Evolutionary conservation across 2,329 filamentous ascomycete species (phyloP).

Genomic region (Cyanodermella asteris): DNA sequence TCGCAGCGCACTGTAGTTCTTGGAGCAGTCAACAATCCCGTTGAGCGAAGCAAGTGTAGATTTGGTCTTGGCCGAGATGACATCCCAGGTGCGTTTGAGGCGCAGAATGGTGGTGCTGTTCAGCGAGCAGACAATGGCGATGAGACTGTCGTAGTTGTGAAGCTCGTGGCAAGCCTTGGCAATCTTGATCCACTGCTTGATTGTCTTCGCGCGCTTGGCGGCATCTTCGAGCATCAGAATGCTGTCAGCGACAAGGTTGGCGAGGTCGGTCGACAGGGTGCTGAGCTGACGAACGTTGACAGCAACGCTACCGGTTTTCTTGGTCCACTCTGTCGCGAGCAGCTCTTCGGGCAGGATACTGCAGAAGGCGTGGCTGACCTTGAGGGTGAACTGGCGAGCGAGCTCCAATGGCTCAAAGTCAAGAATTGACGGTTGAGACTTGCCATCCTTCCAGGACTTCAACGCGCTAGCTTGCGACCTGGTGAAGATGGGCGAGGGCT

Average conservation of each 20-base stretch:
- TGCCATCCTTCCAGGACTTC: constrained; percentile 51
- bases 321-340: constrained; percentile 81
- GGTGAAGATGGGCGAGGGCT: constrained; percentile 47
- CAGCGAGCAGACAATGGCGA: constrained; percentile 89
- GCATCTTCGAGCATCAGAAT: constrained; percentile 74
- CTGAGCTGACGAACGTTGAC: constrained; percentile 91
- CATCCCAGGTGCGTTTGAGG: constrained; percentile 78
- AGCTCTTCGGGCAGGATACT: constrained; percentile 82
- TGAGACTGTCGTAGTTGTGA: constrained; percentile 87
- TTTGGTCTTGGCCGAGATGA: constrained; percentile 65
- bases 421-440: constrained; percentile 48
- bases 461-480: constrained; percentile 58
- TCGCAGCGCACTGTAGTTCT: constrained; percentile 76
- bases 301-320: constrained; percentile 56
- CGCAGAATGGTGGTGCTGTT: constrained; percentile 82
- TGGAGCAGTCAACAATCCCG: constrained; percentile 66
- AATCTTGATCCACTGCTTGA: constrained; percentile 98
- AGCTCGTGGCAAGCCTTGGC: constrained; percentile 68
- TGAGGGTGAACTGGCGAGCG: constrained; percentile 77
- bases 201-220: constrained; percentile 72
- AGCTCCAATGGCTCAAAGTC: constrained; percentile 86
- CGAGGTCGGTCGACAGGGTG: constrained; percentile 71
- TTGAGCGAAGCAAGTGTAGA: constrained; percentile 57
- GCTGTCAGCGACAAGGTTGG: constrained; percentile 79
- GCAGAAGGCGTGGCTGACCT: constrained; percentile 80